A percentile compares a stretch with the other conserved stretches of the same genome.
Conservation (phyloP, 164 flowering plant species). For the Echeveria elegans region DNA sequence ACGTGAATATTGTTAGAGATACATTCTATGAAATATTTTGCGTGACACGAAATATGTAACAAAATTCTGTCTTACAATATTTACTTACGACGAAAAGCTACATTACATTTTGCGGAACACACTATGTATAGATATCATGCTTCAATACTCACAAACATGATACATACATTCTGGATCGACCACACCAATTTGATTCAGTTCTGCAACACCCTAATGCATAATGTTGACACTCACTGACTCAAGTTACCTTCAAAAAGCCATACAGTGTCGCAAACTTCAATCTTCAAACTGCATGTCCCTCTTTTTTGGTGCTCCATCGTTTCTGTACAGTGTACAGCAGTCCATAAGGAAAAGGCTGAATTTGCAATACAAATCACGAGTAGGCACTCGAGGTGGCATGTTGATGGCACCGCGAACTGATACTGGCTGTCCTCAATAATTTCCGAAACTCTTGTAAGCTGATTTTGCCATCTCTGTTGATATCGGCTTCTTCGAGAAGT, state of each 20-base stretch:
- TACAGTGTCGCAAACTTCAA: background rate
- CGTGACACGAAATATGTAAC: too few species aligned
- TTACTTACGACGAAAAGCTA: too few species aligned
- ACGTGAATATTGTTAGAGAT: too few species aligned
- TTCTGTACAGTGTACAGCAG: background rate
- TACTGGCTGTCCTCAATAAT: slow-evolving; percentile 9
- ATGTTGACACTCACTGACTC: background rate
- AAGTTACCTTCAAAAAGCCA: background rate
- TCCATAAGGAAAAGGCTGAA: background rate
- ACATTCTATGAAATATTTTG: too few species aligned
- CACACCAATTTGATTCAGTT: background rate
- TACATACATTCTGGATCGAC: background rate
- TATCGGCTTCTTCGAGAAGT: slow-evolving; percentile 55
- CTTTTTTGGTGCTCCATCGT: background rate
- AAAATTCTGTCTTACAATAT: too few species aligned
- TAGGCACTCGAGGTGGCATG: background rate
- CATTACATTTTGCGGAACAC: background rate
- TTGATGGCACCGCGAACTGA: background rate
- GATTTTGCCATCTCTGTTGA: slow-evolving; percentile 10
- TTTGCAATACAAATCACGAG: background rate
- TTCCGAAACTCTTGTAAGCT: slow-evolving; percentile 7
- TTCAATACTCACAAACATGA: background rate
- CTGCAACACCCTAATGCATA: too few species aligned
- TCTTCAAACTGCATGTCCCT: background rate
- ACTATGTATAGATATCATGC: background rate